phyloP scores from a whole-genome alignment of 257 asterid genomes.

The Solanum habrochaites region DNA sequence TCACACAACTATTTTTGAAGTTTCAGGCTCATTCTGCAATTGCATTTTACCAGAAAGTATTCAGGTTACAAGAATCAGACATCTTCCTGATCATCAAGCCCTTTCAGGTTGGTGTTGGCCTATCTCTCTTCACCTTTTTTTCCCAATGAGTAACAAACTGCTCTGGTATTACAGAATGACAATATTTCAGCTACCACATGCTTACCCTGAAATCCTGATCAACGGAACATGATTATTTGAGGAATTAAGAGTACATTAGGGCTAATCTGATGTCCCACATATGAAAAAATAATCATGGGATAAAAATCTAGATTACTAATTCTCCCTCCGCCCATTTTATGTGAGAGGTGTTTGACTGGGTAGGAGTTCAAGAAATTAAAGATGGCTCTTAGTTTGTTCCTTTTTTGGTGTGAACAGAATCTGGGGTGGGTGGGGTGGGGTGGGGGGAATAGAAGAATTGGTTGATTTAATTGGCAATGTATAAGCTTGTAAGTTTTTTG shows the following conservation, averaged over 20 bases:
- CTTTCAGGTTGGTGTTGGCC: constrained; percentile 38
- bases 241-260: background rate
- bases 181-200: background rate
- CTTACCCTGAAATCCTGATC: background rate
- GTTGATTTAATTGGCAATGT: background rate
- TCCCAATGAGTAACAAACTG: background rate
- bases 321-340: background rate
- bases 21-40: constrained; percentile 82
- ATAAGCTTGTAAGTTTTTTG: background rate
- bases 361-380: background rate
- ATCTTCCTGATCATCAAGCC: constrained; percentile 46
- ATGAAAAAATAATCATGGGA: background rate
- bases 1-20: background rate
- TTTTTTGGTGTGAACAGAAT: background rate
- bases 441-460: background rate
- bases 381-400: background rate
- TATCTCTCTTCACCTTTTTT: background rate
- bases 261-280: background rate
- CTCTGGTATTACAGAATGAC: background rate
- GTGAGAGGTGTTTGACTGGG: background rate
- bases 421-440: background rate
- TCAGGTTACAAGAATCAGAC: constrained; percentile 54
- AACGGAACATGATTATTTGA: background rate
- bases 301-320: background rate
- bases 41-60: constrained; percentile 79